A percentile compares a stretch with the other conserved stretches of the same genome.
Evolutionary conservation across 1,284 basidiomycete species (phyloP).

Genomic region (Heimioporus retisporus): DNA sequence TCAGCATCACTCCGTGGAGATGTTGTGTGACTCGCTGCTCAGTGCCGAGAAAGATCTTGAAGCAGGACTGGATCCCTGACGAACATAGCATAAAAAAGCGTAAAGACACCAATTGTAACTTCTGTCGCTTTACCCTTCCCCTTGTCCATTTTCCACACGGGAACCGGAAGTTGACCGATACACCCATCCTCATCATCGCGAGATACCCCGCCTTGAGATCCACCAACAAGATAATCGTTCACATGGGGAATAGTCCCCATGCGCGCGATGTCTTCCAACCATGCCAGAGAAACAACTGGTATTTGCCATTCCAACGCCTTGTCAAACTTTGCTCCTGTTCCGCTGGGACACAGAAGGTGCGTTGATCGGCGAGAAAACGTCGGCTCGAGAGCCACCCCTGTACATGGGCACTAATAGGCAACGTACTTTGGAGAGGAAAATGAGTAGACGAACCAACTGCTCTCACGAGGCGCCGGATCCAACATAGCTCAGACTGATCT

Average conservation of each 20-base stretch:
- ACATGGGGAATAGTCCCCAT: conserved; percentile 54
- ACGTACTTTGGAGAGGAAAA: not conserved
- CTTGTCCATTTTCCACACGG: conserved; percentile 17
- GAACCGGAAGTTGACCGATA: not conserved
- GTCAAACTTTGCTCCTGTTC: conserved; percentile 73
- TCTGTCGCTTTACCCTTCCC: conserved; percentile 45
- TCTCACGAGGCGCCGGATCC: conserved; percentile 68
- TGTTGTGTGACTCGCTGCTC: conserved; percentile 5
- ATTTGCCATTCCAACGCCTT: conserved; percentile 80
- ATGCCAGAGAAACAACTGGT: conserved; percentile 68
- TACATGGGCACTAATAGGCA: conserved; percentile 8
- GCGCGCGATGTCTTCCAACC: conserved; percentile 66
- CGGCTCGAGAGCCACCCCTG: conserved; percentile 66
- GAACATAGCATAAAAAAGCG: conserved; percentile 33
- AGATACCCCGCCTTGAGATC: conserved; percentile 7
- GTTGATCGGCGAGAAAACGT: conserved; percentile 73
- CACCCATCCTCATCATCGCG: not conserved
- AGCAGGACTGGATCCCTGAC: conserved; percentile 32
- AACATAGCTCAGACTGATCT: conserved; percentile 69
- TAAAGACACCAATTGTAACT: too few species aligned
- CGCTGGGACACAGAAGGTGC: conserved; percentile 79
- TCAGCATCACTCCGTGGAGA: not conserved
- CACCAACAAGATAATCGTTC: conserved; percentile 28
- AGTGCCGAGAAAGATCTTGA: conserved; percentile 20
- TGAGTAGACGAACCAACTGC: conserved; percentile 62